Base-by-base conservation (phyloP, 2,329 filamentous ascomycete genomes). In the Ophiostoma pallidulum region DNA sequence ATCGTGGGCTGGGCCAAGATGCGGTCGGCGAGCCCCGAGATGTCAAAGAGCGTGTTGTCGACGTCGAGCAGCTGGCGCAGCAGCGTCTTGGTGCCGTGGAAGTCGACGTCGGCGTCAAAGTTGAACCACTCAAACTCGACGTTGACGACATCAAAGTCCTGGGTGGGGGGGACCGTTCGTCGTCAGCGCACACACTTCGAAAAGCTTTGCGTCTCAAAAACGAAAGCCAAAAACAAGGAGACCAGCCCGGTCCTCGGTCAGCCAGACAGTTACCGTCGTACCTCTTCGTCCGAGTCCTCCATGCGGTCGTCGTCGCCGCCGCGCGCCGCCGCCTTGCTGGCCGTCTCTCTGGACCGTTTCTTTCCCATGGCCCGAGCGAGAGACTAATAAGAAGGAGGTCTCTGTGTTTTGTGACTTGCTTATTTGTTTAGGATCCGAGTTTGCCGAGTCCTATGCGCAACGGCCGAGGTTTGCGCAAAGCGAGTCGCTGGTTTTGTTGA, bases 101-200 rank as follows among this genome's bases (percentile, higher is more conserved):
- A 97, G 66, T 98, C 92, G 58, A 94, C 76, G 8, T 85, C 80
- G 2, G 86, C 75, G 58, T 92, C 84, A 53, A 91, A 94, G 67
- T 96, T 94, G 71, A 97, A 98, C 86, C 89, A 97, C 70, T 98
- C 92, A 60, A 98, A 98, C 56, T 97, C 91, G 49, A 97, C 89
- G 62, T 97, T 84, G 55, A 98, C 80, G 64, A 91, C 84, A 62
- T 95, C 86, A 60, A 89, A 84, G 60, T 95, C 87, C 86, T 94
- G 47, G 6, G 4, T 6, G 32, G 24, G 24, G 24, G 24, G 24
- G 24, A 6, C 24, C 5, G 24, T 28, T 6, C 24, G 24, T 10
- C n/a, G n/a, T n/a, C n/a, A n/a, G n/a, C n/a, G n/a, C n/a, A n/a
- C n/a, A n/a, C n/a, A n/a, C n/a, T n/a, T n/a, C n/a, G n/a, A n/a